Percentiles rank a stretch among this genome's conserved stretches.
Conservation (phyloP, 768 basidiomycete genomes). For the Pisolithus sp. region DNA sequence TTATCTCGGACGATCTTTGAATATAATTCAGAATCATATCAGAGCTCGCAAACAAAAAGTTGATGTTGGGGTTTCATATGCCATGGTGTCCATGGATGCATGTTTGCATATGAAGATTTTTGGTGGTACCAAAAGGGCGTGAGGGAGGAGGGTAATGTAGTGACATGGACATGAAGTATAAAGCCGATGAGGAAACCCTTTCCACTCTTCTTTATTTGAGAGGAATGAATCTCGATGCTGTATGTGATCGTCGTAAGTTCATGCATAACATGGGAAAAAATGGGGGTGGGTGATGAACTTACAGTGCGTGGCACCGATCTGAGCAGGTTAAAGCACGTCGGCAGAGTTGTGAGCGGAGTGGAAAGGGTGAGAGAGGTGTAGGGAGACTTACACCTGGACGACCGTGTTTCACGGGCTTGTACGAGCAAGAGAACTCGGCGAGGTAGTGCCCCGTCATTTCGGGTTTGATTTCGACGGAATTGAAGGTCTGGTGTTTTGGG, state of each 20-base stretch:
- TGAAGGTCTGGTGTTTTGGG: constrained; percentile 81
- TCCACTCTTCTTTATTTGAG: constrained; percentile 69
- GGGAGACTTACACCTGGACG: constrained; percentile 86
- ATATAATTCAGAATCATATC: no score
- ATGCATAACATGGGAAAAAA: not conserved
- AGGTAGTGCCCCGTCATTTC: constrained; percentile 99
- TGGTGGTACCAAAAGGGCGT: constrained; percentile 21
- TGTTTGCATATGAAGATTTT: constrained; percentile 29
- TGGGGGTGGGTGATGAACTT: constrained; percentile 27
- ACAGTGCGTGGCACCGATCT: constrained; percentile 92
- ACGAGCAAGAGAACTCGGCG: constrained; percentile 94
- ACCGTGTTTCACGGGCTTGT: constrained; percentile 99
- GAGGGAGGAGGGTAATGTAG: constrained; percentile 10
- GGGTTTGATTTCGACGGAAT: constrained; percentile 98
- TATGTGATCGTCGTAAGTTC: not conserved
- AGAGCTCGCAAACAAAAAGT: no score
- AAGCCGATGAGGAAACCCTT: constrained; percentile 9
- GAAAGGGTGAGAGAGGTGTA: not conserved
- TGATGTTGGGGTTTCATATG: not conserved
- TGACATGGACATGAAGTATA: constrained; percentile 23
- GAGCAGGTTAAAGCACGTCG: constrained; percentile 1
- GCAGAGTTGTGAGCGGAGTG: constrained; percentile 4
- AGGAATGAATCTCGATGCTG: constrained; percentile 86
- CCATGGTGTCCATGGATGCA: constrained; percentile 17
- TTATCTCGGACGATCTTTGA: no score